Evolutionary conservation across 2,329 filamentous ascomycete species (phyloP), one percentile per base, ranked within the genome.

Genomic region (Magnaporthiopsis poae): DNA sequence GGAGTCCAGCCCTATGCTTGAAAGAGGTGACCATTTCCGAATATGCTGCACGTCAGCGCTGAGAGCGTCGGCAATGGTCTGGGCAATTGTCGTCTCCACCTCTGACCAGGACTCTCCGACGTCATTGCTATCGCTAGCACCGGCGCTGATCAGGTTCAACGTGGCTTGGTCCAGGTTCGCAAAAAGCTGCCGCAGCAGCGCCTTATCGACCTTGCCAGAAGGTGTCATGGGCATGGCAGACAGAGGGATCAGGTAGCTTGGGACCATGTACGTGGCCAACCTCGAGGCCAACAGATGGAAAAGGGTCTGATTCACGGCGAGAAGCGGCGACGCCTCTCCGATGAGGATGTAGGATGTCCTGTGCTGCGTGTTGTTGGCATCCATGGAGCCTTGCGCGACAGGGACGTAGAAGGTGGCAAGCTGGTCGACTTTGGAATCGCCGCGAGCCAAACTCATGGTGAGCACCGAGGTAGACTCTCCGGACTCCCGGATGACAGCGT

Each of bases 1-100:
- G 0, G 92, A 96, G 73, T 96, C 92, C 7, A 97, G 75, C 0
- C 93, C 93, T 2, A 96, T 75, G n/a, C 83, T 85, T 66, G 89
- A 87, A 68, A 96, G 89, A 0, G 92, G 91, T 0, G 87, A 88
- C 77, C 87, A 88, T 39, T 84, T 84, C 12, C 76, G 78, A 56
- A 96, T 80, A 0, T 80, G 76, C 0, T 74, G 70, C 3, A 73
- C 67, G 0, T 83, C 72, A 0, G 85, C 73, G 0, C 77, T 73
- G 1, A 88, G 79, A 0, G 82, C 77, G 5, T 80, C 71, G 0
- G 84, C 78, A 8, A 96, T 76, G 1, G 82, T 77, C 0, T 78
- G 69, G 0, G 84, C 85, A 66, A 96, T 80, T 0, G 73, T 69
- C 1, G 68, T 72, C 72, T 96, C 91, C 7, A 78, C 72, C 0